Evolutionary conservation across 495 filamentous ascomycete species (phyloP), one percentile per base, ranked within the genome.

Genomic region (Penicillium lagena): DNA sequence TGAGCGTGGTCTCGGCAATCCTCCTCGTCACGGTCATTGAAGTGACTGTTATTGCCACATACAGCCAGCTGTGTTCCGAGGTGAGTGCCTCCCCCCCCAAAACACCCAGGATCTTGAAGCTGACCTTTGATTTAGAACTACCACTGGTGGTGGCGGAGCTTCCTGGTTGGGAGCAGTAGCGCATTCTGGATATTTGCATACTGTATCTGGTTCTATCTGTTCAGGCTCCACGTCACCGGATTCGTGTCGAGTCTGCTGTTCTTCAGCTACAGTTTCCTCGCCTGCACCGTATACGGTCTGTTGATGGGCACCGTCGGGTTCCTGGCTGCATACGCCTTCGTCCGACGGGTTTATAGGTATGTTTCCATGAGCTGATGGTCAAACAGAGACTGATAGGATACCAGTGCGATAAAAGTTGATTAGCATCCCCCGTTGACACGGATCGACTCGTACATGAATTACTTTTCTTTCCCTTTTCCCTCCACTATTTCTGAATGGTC

Each of bases 91-190:
- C 34, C 11, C 9, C 33, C 2, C 11, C n/a, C 32, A 2, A 0
- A 22, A n/a, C 29, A 28, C 31, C 15, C 9, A 12, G n/a, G 6
- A 36, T 22, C 14, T 4, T 14, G n/a, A 40, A 32, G 39, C 54
- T 63, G 43, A 66, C 53, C 27, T 15, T 22, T 43, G 22, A 22
- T 22, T 9, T 37, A 90, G 81, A 91, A 95, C 60, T 89, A 95
- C 63, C 77, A 93, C 60, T 96, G 90, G 90, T 94, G 87, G 88
- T 95, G 89, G 89, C 85, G 89, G 58, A 88, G 85, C 50, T 93
- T 96, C 70, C 63, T 89, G 32, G 79, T 90, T 12, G 90, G 90
- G 35, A 84, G 83, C 40, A 83, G 84, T 53, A 86, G 81, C 50
- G 80, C 85, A 2, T 63, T 89, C 48, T 96, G 90, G 90, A 81